Base-by-base conservation (phyloP, 805 yeast species). In the Myxozyma udenii region DNA sequence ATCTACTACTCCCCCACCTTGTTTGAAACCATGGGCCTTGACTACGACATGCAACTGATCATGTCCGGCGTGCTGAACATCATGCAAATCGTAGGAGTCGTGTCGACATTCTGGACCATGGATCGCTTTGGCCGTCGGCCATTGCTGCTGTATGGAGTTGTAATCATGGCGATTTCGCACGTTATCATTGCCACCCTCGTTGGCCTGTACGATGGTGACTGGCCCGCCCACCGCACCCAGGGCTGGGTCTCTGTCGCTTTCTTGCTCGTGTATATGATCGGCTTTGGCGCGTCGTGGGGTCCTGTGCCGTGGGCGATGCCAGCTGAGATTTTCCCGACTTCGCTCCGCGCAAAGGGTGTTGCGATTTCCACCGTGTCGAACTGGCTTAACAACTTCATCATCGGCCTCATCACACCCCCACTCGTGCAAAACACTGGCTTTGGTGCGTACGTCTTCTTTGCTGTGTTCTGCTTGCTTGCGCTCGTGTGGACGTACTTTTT, bases 331-430 rank as follows among this genome's bases (percentile, higher is more conserved):
- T 82, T 67, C 60, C 84, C 78, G 74, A 72, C 78, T 46, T 75
- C 83, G 71, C 78, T 81, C 62, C 78, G 89, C 73, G 84, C 87
- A 50, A 77, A 83, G 60, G 83, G 84, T 48, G 73, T 83, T n/a
- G 73, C 83, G 18, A 69, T 78, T 36, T 71, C 80, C 21, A 79
- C 87, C 3, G 74, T 85, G 60, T 78, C 84, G 47, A 83, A 83
- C 73, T 83, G 87, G 61, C 39, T 44, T 51, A 76, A 76, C 63
- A 83, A 83, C 79, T 59, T 57, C 45, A 41, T 46, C 33, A 48
- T 58, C 19, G 62, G 44, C 4, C 68, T 77, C 53, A 76, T 78
- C 37, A 81, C 78, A 28, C 76, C 79, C 76, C 72, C 76, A 50
- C 76, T 80, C 5, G 81, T 57, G n/a, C 40, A 21, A 2, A 40